A percentile compares a stretch with the other conserved stretches of the same genome.
Conservation (phyloP, 1,284 basidiomycete species). For the Lignosus rhinocerotis region DNA sequence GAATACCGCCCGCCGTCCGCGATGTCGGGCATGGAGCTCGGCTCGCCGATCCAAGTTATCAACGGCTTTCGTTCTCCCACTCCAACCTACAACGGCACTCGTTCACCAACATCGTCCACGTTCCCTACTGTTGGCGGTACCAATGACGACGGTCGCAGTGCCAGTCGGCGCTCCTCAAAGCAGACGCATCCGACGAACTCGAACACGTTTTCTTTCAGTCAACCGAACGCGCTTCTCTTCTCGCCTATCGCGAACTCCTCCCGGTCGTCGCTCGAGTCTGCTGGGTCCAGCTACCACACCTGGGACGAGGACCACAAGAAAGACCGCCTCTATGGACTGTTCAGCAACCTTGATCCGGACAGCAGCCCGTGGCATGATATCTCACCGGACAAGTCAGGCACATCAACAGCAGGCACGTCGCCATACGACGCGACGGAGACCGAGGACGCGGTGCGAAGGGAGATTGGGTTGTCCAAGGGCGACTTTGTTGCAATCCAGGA, state of each 20-base stretch:
- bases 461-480: conserved; percentile 64
- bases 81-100: conserved; percentile 46
- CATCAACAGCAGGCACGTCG: conserved; percentile 47
- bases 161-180: conserved; percentile 48
- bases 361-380: conserved; percentile 65
- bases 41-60: conserved; percentile 45
- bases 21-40: conserved; percentile 53
- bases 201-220: conserved; percentile 43
- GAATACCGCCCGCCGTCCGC: conserved; percentile 50
- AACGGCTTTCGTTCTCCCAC: conserved; percentile 58
- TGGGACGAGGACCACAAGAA: conserved; percentile 61
- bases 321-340: conserved; percentile 51
- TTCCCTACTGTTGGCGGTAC: conserved; percentile 47
- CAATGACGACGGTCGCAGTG: conserved; percentile 28
- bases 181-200: conserved; percentile 40
- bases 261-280: conserved; percentile 73
- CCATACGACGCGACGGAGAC: conserved; percentile 56
- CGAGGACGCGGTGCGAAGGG: conserved; percentile 62
- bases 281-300: conserved; percentile 82
- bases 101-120: conserved; percentile 54
- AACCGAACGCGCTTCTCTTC: conserved; percentile 58
- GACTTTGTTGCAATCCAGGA: conserved; percentile 75
- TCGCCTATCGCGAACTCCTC: conserved; percentile 73
- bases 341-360: conserved; percentile 48
- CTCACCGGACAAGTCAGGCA: conserved; percentile 45